Evolutionary conservation across 2,329 filamentous ascomycete genomes (phyloP), one percentile per base, ranked within the genome.

Genomic region (Epichloe baconii): DNA sequence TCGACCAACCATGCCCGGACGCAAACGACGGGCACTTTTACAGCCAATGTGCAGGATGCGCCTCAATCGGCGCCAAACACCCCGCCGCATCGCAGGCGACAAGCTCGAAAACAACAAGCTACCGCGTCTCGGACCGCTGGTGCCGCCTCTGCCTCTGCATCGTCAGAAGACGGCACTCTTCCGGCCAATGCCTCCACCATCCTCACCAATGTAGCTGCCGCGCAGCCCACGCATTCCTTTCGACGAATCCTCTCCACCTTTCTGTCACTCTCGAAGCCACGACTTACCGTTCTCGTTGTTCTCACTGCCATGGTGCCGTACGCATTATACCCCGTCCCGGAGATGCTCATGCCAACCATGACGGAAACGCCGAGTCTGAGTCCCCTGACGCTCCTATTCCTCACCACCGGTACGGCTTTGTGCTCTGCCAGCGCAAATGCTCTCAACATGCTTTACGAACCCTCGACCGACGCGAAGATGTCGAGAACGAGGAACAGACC

Each of bases 381-480:
- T 54, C 88, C 93, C 2, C 75, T 97, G 50, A 98, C 93, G 8
- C 83, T 97, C 17, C 76, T 94, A 48, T 97, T 95, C 72, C 81
- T 98, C 48, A 95, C 91, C 0, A 81, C 81, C 4, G 91, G 93
- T 53, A 97, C 93, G 0, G 82, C 90, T 4, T 76, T 96, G 19
- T 93, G 88, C 66, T 86, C 82, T n/a, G 88, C 90, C 43, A 88
- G 86, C 53, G 93, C 93, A 43, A 98, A 98, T 65, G 81, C 93
- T 2, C 75, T 97, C 57, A 98, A 98, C 68, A 98, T 98, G 93
- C 81, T 96, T 53, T 89, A 96, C 68, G 93, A 98, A 68, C 86
- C 83, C 10, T 76, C 83, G 53, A 90, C 90, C 63, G 93, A 98
- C 66, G 88, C 89, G 44, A 82, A 86, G 61, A 98, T 98, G 93